phyloP scores from a whole-genome alignment of 2,329 filamentous ascomycete genomes.

The Cladosporium sp. region DNA sequence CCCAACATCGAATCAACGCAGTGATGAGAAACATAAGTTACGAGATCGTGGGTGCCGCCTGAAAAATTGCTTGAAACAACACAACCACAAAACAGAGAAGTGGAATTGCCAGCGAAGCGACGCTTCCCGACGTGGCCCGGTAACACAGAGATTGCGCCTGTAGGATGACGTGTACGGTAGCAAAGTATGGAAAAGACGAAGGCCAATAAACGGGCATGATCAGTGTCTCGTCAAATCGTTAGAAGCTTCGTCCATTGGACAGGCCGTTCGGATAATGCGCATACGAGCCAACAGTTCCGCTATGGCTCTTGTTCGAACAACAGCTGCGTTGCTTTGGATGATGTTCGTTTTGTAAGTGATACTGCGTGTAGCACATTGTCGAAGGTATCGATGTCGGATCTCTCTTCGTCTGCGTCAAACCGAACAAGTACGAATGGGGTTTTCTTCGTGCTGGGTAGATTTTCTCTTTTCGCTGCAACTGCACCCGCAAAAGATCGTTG shows the following conservation, averaged over 20 bases:
- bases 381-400: neutral
- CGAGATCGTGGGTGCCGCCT: constrained; percentile 5
- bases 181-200: neutral
- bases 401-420: neutral
- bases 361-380: constrained; percentile 1
- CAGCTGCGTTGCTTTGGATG: constrained; percentile 1
- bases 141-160: too few relatives aligned
- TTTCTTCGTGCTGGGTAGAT: neutral
- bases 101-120: too few relatives aligned
- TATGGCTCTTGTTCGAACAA: neutral
- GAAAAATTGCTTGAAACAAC: constrained; percentile 4
- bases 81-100: too few relatives aligned
- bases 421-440: constrained; percentile 2
- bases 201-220: too few relatives aligned
- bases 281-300: neutral
- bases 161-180: too few relatives aligned
- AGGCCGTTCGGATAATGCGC: neutral
- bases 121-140: too few relatives aligned
- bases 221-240: neutral
- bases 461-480: neutral
- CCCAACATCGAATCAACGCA: too few relatives aligned
- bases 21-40: neutral
- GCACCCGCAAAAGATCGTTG: neutral
- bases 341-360: neutral
- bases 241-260: neutral